These are phyloP conservation scores for Catunica adiposa DNA, from an alignment of 2,329 filamentous ascomycete species.

Conservation along the genomic window DNA sequence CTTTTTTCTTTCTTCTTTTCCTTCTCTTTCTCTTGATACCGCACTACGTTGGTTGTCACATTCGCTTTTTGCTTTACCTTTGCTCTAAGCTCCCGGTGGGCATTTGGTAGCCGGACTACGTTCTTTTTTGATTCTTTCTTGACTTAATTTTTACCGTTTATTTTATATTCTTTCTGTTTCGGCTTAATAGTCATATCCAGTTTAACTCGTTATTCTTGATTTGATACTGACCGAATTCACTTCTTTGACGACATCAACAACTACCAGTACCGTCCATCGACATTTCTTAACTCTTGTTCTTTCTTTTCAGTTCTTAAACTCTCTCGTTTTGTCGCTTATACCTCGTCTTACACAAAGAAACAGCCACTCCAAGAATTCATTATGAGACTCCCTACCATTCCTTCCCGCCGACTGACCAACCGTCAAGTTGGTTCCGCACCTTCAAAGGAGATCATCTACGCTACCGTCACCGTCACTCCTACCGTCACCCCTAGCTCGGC, in stretches of 20 bases:
- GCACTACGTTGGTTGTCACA: background rate
- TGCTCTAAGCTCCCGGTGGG: constrained; percentile 11
- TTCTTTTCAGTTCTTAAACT: background rate
- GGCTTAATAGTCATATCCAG: background rate
- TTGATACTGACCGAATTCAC: no score
- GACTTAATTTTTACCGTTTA: background rate
- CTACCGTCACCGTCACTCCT: background rate
- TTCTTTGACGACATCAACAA: background rate
- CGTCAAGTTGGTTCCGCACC: background rate
- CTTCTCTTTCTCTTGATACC: constrained; percentile 2
- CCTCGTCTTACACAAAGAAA: background rate
- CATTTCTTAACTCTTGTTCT: background rate
- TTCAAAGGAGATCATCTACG: background rate
- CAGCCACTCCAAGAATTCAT: background rate
- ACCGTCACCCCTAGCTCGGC: background rate
- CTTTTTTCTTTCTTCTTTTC: constrained; percentile 2
- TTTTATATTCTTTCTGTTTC: background rate
- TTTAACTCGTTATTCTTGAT: background rate
- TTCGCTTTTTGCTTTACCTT: constrained; percentile 1
- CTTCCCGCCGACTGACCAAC: constrained; percentile 1
- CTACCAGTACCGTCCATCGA: background rate
- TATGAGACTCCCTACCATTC: constrained; percentile 10
- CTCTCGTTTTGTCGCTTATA: background rate
- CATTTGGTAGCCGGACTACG: constrained; percentile 13
- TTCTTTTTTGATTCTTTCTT: constrained; percentile 8